Evolutionary conservation across 768 basidiomycete genomes (phyloP).

Genomic region (Cystofilobasidium macerans): DNA sequence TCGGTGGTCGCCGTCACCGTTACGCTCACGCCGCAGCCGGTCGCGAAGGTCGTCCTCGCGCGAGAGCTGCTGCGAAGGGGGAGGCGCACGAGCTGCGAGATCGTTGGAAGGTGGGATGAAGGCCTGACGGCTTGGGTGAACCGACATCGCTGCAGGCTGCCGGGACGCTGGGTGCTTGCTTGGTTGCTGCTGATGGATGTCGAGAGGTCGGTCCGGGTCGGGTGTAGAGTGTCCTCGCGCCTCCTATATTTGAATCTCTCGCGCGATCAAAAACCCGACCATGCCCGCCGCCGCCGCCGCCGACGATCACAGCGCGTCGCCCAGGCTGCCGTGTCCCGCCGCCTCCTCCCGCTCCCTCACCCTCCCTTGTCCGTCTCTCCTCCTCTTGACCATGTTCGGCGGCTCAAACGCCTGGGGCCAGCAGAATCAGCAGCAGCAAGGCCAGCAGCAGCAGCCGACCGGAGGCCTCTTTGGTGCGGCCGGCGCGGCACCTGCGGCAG

Average conservation of each 20-base stretch:
- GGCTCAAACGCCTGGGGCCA: conserved; percentile 22
- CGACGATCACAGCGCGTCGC: neutral
- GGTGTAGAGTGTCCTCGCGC: too few species aligned
- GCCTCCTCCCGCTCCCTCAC: neutral
- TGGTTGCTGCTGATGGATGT: too few species aligned
- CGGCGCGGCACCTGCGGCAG: neutral
- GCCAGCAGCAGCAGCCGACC: conserved; percentile 9
- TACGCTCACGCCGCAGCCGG: conserved; percentile 4
- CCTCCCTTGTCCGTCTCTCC: neutral
- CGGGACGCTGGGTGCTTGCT: too few species aligned
- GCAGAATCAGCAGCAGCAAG: conserved; percentile 25
- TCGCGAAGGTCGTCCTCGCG: conserved; percentile 23
- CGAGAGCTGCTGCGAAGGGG: neutral
- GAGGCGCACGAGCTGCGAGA: conserved; percentile 1
- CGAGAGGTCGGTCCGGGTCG: too few species aligned
- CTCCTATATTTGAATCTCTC: too few species aligned
- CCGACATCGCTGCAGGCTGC: too few species aligned
- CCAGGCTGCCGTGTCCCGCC: neutral
- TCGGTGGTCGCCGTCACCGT: conserved; percentile 3
- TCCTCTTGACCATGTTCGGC: conserved; percentile 9
- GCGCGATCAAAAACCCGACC: too few species aligned
- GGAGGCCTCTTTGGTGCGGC: conserved; percentile 17
- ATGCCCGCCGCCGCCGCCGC: too few species aligned
- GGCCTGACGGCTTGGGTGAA: conserved; percentile 19
- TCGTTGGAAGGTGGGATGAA: conserved; percentile 10